These are phyloP conservation scores for Panicum miliaceum DNA, from an alignment of 176 grass and related monocot species.

Conservation along the genomic window DNA sequence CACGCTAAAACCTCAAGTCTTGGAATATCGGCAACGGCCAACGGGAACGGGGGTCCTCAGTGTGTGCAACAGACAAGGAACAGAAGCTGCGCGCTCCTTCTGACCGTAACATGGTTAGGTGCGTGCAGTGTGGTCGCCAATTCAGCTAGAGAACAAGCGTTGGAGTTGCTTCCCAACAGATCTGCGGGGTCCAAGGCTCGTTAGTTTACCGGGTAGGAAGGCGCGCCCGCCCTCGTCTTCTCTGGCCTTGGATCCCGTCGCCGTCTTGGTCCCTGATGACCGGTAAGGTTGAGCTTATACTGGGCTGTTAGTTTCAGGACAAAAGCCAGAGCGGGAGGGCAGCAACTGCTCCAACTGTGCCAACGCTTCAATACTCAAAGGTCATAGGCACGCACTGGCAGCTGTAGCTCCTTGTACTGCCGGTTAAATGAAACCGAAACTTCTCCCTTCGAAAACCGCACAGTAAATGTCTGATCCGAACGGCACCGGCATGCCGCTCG, in stretches of 20 bases:
- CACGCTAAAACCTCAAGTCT: no score
- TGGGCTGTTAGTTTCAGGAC: no score
- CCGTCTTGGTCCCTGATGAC: no score
- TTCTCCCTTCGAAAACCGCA: background rate
- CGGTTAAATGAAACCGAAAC: background rate
- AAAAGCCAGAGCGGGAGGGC: background rate
- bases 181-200: conserved; percentile 6
- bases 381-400: background rate
- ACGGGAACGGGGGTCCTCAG: no score
- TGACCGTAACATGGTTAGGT: no score
- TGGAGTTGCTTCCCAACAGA: conserved; percentile 31
- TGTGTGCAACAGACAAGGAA: background rate
- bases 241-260: no score
- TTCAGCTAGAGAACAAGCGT: conserved; percentile 18
- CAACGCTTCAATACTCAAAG: background rate
- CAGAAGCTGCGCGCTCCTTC: background rate
- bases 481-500: background rate
- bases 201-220: background rate
- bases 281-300: no score
- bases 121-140: background rate
- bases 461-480: background rate
- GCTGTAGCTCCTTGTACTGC: background rate
- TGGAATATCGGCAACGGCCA: no score
- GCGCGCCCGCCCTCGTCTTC: no score
- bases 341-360: background rate